Percentiles rank a stretch among this genome's conserved stretches.
These are phyloP conservation scores for Oryza coarctata DNA, from an alignment of 176 grass and related monocot genomes.

Conservation along the genomic window DNA sequence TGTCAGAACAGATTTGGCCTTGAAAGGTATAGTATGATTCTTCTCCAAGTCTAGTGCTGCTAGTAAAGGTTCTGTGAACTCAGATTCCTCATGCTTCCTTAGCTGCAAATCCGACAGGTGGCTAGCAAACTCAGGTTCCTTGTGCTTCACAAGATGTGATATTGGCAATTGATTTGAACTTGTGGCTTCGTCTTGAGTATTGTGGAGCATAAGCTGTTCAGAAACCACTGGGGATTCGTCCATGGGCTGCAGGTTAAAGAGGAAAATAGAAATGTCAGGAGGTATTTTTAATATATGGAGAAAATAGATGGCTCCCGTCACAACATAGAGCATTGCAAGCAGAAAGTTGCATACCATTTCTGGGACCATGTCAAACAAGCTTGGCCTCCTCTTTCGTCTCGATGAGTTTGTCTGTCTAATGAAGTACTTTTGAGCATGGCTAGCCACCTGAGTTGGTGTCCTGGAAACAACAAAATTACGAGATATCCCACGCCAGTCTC, in stretches of 20 bases:
- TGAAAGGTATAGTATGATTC: conserved; percentile 28
- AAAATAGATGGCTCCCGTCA: background rate
- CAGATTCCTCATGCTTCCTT: conserved; percentile 44
- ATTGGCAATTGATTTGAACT: conserved; percentile 37
- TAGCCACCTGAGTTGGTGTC: conserved; percentile 93
- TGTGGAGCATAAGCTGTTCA: conserved; percentile 33
- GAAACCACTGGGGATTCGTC: conserved; percentile 23
- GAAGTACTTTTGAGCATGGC: conserved; percentile 96
- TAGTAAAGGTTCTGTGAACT: conserved; percentile 19
- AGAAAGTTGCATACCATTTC: conserved; percentile 50
- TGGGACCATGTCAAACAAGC: conserved; percentile 88
- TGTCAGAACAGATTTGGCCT: background rate
- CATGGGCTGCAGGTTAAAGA: conserved; percentile 49
- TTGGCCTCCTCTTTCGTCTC: conserved; percentile 80
- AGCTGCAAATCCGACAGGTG: conserved; percentile 36
- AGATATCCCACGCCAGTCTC: conserved; percentile 90
- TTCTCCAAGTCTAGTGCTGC: conserved; percentile 31
- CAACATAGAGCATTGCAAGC: background rate
- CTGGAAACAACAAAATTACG: conserved; percentile 78
- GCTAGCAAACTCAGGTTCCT: conserved; percentile 49
- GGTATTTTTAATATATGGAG: background rate
- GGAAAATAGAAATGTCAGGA: conserved; percentile 22
- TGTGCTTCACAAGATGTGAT: conserved; percentile 45
- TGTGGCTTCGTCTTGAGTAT: conserved; percentile 43
- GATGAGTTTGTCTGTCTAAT: conserved; percentile 80